Evolutionary conservation across 169 alveolate species (phyloP).

Genomic region (Amoebophrya sp.): DNA sequence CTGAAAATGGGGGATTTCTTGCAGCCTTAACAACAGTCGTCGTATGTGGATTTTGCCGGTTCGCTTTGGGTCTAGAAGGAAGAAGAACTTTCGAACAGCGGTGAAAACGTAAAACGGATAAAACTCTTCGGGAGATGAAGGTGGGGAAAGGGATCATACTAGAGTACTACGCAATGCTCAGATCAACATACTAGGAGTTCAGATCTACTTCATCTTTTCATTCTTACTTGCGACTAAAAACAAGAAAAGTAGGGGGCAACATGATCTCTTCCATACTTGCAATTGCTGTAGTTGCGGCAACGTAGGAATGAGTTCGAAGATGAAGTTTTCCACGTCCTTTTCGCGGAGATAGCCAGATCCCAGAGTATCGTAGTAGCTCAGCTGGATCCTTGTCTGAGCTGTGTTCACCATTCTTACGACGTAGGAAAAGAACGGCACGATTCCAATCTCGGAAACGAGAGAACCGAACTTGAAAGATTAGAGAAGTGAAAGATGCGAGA

Average conservation of each 20-base stretch:
- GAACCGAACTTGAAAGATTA: background rate
- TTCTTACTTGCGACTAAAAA: too few relatives aligned
- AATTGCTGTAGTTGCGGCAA: background rate
- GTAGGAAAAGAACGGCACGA: background rate
- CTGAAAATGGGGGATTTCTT: too few relatives aligned
- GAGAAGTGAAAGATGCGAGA: too few relatives aligned
- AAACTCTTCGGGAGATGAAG: too few relatives aligned
- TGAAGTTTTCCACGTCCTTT: background rate
- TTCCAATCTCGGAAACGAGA: background rate
- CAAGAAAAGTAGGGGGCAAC: too few relatives aligned
- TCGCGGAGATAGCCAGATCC: background rate
- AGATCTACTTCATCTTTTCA: too few relatives aligned
- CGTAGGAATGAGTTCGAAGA: background rate
- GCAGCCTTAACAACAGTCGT: too few relatives aligned
- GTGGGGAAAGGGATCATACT: too few relatives aligned
- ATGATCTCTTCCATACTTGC: too few relatives aligned
- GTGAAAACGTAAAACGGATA: background rate
- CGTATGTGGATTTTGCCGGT: background rate
- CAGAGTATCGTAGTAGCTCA: background rate
- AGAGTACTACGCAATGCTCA: too few relatives aligned
- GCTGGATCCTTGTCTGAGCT: background rate
- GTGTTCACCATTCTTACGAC: background rate
- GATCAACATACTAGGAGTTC: too few relatives aligned
- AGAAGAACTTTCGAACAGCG: background rate
- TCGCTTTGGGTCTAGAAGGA: background rate